A percentile compares a stretch with the other conserved stretches of the same genome.
phyloP scores from a whole-genome alignment of 2,329 filamentous ascomycete species.

The Aspergillus texensis region DNA sequence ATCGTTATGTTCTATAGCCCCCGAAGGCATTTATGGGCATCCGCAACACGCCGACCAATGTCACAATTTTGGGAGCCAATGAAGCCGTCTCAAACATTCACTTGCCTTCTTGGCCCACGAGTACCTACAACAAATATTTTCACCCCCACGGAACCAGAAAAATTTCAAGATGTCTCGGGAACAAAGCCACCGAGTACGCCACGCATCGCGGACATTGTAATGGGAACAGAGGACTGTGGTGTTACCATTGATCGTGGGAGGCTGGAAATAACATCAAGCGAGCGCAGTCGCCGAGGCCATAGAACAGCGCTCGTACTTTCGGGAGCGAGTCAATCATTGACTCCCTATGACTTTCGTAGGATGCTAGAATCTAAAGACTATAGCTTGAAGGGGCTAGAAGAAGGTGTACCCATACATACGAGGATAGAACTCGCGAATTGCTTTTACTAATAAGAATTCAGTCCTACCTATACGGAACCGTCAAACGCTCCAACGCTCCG shows the following conservation, averaged over 20 bases:
- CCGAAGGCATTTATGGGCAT: background rate
- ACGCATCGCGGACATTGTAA: slow-evolving; percentile 4
- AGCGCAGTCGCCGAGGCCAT: slow-evolving; percentile 2
- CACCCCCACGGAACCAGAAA: background rate
- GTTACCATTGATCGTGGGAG: background rate
- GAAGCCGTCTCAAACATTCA: background rate
- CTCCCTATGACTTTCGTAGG: background rate
- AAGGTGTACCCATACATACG: background rate
- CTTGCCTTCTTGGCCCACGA: background rate
- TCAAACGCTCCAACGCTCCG: background rate
- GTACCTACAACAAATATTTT: background rate
- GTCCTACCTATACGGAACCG: background rate
- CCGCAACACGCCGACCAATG: background rate
- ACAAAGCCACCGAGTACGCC: background rate
- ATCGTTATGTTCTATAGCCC: background rate
- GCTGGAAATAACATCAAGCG: slow-evolving; percentile 2
- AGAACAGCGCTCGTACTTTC: background rate
- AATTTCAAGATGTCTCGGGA: background rate
- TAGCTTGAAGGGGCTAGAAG: background rate
- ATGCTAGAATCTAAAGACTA: background rate
- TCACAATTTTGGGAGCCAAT: background rate
- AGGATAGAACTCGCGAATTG: background rate
- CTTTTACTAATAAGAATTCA: background rate
- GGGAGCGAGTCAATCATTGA: background rate
- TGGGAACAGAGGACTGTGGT: background rate